These are phyloP conservation scores for Mycena vitilis DNA, from an alignment of 768 basidiomycete genomes.

Conservation along the genomic window DNA sequence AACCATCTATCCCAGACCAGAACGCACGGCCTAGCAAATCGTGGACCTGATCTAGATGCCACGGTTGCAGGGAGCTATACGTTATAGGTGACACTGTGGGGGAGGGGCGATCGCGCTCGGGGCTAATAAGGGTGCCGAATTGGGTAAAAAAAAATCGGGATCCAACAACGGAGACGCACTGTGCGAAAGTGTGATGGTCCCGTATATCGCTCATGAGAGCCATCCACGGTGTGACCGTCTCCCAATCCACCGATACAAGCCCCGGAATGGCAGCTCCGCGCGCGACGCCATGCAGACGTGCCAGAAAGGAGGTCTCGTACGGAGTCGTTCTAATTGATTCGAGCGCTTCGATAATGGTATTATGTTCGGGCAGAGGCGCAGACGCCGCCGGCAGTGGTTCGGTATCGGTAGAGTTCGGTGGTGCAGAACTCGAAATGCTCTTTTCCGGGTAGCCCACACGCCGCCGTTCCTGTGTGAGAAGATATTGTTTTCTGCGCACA, in stretches of 20 bases:
- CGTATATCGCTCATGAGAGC: constrained; percentile 77
- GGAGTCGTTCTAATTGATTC: constrained; percentile 69
- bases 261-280: constrained; percentile 45
- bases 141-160: constrained; percentile 8
- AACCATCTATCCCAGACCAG: constrained; percentile 84
- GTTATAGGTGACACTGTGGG: constrained; percentile 65
- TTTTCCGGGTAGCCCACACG: constrained; percentile 38
- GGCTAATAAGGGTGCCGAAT: constrained; percentile 52
- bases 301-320: constrained; percentile 73
- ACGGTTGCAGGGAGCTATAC: constrained; percentile 68
- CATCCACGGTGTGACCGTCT: constrained; percentile 79
- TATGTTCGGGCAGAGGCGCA: constrained; percentile 40
- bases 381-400: constrained; percentile 49
- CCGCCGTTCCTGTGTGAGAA: constrained; percentile 49
- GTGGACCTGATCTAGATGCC: constrained; percentile 77
- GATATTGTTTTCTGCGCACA: not conserved
- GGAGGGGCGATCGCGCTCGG: constrained; percentile 59
- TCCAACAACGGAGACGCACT: constrained; percentile 56
- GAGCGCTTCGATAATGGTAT: constrained; percentile 60
- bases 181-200: constrained; percentile 69
- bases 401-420: constrained; percentile 48
- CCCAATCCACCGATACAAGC: constrained; percentile 77
- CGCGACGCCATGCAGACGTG: constrained; percentile 66
- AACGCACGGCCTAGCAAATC: constrained; percentile 75
- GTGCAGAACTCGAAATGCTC: constrained; percentile 37